Evolutionary conservation across 106 monocot species (phyloP).

Genomic region (Phalaenopsis equestris): DNA sequence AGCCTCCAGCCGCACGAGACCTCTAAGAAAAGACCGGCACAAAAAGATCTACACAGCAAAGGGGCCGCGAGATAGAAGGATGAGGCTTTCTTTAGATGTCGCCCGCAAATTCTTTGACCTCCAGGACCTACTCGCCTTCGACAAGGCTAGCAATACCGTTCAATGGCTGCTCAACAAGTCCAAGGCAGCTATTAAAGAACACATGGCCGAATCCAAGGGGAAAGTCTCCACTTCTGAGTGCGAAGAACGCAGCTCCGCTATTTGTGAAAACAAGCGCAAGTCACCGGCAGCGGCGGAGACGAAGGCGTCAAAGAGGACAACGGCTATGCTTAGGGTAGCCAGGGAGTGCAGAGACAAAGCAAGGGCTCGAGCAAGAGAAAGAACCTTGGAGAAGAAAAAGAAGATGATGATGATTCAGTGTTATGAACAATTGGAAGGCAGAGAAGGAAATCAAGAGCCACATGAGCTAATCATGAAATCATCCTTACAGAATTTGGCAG

Average conservation of each 20-base stretch:
- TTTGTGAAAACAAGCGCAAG: no score
- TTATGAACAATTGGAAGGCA: no score
- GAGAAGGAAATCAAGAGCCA: no score
- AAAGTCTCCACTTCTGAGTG: no score
- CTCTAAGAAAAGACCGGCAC: slow-evolving; percentile 53
- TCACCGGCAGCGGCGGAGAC: no score
- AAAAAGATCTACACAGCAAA: slow-evolving; percentile 77
- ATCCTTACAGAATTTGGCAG: no score
- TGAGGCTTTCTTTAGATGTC: slow-evolving; percentile 71
- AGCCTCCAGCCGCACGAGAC: slow-evolving; percentile 8
- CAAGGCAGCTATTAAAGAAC: slow-evolving; percentile 42
- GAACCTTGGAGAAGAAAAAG: slow-evolving; percentile 32
- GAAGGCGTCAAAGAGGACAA: background rate
- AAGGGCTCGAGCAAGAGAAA: slow-evolving; percentile 41
- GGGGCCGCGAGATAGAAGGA: slow-evolving; percentile 67
- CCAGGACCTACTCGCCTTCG: slow-evolving; percentile 78
- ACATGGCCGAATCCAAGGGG: slow-evolving; percentile 2
- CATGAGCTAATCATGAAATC: no score
- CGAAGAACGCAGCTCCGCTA: no score
- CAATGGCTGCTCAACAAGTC: slow-evolving; percentile 72
- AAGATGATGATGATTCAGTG: background rate
- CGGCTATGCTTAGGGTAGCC: background rate
- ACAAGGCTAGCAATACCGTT: slow-evolving; percentile 76
- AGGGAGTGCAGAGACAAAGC: slow-evolving; percentile 33
- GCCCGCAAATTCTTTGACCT: slow-evolving; percentile 70